Percentiles rank a stretch among this genome's conserved stretches.
Evolutionary conservation across 768 basidiomycete species (phyloP).

Genomic region (Boletus huronensis): DNA sequence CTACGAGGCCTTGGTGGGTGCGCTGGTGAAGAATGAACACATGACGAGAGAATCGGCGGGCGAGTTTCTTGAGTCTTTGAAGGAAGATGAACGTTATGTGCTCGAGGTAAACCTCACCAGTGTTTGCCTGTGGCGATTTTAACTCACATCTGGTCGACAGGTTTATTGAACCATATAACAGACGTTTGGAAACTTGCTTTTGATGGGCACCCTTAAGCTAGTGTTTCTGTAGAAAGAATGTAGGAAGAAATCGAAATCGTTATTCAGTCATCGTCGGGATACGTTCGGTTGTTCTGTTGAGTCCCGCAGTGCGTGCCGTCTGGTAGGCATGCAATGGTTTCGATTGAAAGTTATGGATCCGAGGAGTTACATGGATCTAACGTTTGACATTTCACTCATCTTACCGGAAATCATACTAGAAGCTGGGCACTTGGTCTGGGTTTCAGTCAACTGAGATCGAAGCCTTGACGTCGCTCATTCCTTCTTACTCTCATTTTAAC

Average conservation of each 20-base stretch:
- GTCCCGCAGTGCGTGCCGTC: neutral
- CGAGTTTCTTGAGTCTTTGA: slow-evolving; percentile 79
- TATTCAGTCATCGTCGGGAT: too few species aligned
- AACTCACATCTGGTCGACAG: slow-evolving; percentile 7
- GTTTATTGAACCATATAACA: slow-evolving; percentile 18
- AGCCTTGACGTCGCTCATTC: neutral
- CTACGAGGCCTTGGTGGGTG: slow-evolving; percentile 85
- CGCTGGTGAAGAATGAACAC: slow-evolving; percentile 69
- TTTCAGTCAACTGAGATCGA: too few species aligned
- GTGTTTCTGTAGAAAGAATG: neutral
- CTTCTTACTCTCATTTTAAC: neutral
- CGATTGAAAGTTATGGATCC: neutral
- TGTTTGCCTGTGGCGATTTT: neutral
- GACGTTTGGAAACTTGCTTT: neutral
- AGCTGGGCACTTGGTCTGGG: neutral
- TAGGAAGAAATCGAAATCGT: neutral
- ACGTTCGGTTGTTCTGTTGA: neutral
- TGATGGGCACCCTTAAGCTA: neutral
- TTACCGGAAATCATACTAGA: too few species aligned
- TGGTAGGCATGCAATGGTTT: neutral
- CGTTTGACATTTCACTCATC: neutral
- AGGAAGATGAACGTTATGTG: slow-evolving; percentile 97
- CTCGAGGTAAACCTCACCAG: slow-evolving; percentile 57
- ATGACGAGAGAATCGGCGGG: slow-evolving; percentile 65
- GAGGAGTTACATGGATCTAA: neutral